Evolutionary conservation across 2,329 filamentous ascomycete species (phyloP).

Genomic region (Exophiala lecanii-corni): DNA sequence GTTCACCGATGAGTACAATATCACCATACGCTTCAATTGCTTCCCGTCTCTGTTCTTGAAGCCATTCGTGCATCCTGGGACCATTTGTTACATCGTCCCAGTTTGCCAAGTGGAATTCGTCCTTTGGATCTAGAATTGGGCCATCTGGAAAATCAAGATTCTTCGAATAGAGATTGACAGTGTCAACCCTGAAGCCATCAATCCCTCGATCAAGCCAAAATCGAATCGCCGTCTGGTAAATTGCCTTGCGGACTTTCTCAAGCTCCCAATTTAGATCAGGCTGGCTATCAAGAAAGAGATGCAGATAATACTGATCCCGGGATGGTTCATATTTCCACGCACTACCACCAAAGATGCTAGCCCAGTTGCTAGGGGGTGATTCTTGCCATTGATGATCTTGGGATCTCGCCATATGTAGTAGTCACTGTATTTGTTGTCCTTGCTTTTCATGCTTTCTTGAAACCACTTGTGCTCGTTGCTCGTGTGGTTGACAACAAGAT

Average conservation of each 20-base stretch:
- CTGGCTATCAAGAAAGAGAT: slow-evolving; percentile 65
- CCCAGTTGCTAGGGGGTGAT: slow-evolving; percentile 57
- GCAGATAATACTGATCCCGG: slow-evolving; percentile 58
- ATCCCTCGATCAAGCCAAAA: slow-evolving; percentile 70
- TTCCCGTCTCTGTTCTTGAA: slow-evolving; percentile 48
- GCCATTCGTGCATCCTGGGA: slow-evolving; percentile 52
- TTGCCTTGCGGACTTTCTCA: slow-evolving; percentile 54
- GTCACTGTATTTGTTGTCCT: slow-evolving; percentile 47
- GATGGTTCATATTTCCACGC: slow-evolving; percentile 6
- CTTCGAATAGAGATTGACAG: slow-evolving; percentile 9
- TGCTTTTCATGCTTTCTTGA: slow-evolving; percentile 42
- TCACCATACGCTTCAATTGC: slow-evolving; percentile 53
- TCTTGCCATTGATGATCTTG: slow-evolving; percentile 50
- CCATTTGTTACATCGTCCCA: slow-evolving; percentile 46
- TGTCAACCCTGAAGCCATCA: slow-evolving; percentile 62
- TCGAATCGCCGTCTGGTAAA: slow-evolving; percentile 62
- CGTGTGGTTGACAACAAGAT: slow-evolving; percentile 73
- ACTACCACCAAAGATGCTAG: slow-evolving; percentile 32
- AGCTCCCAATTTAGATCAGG: slow-evolving; percentile 77
- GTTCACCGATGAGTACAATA: slow-evolving; percentile 45
- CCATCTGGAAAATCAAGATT: slow-evolving; percentile 27
- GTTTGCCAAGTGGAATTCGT: slow-evolving; percentile 44
- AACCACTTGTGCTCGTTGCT: slow-evolving; percentile 56
- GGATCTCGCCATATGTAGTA: slow-evolving; percentile 63
- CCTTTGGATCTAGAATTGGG: slow-evolving; percentile 37